Evolutionary conservation across 2,329 filamentous ascomycete species (phyloP).

Genomic region (Scolecobasidium constrictum): DNA sequence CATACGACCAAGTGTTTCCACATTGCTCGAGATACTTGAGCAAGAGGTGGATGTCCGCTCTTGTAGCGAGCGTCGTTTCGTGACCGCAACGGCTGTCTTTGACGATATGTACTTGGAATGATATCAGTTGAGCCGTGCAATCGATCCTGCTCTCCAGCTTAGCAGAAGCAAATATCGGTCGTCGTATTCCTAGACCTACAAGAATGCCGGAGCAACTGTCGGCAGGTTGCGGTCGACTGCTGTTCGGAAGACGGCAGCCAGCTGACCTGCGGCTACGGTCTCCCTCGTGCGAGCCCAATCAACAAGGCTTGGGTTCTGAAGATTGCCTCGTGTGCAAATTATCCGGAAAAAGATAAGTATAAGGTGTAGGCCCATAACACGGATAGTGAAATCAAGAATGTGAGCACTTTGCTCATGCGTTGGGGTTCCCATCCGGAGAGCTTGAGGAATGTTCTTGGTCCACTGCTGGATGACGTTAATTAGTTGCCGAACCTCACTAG

Average conservation of each 20-base stretch:
- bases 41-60: neutral
- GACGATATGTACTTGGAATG: neutral
- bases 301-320: neutral
- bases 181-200: neutral
- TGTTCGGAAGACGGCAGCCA: neutral
- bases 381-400: neutral
- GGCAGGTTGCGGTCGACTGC: neutral
- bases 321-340: neutral
- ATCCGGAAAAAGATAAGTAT: neutral
- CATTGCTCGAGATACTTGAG: conserved; percentile 1
- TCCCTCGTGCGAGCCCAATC: neutral
- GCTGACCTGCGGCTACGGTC: neutral
- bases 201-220: neutral
- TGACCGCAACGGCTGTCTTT: neutral
- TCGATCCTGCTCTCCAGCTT: neutral
- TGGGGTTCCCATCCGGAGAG: neutral
- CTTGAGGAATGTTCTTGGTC: neutral
- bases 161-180: neutral
- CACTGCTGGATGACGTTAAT: neutral
- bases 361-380: neutral
- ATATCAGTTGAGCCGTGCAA: neutral
- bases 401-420: neutral
- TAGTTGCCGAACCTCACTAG: neutral
- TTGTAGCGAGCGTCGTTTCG: neutral
- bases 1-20: neutral